phyloP scores from a whole-genome alignment of 345 rosid genomes.

The Sisymbrium altissimum region DNA sequence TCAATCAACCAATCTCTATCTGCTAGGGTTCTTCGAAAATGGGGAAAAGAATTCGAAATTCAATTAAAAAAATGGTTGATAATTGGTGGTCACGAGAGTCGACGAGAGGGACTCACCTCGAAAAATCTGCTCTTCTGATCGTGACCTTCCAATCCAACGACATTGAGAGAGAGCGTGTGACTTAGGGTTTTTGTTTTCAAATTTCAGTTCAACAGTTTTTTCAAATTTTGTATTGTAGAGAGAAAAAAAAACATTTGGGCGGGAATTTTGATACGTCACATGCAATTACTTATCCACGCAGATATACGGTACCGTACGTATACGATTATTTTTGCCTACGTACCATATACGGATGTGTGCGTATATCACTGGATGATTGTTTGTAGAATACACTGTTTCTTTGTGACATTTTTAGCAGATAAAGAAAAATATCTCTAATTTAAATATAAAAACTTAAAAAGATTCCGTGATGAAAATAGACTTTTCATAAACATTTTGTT shows the following conservation, averaged over 20 bases:
- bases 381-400: too few species aligned
- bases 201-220: not conserved
- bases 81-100: not conserved
- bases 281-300: not conserved
- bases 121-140: not conserved
- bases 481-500: too few species aligned
- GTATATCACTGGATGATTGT: too few species aligned
- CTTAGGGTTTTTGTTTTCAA: not conserved
- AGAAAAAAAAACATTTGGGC: not conserved
- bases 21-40: not conserved
- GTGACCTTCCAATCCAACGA: not conserved
- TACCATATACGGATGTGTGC: too few species aligned
- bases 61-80: too few species aligned
- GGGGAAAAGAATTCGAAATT: too few species aligned
- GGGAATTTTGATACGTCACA: not conserved
- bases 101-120: not conserved
- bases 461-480: too few species aligned
- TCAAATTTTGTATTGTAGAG: not conserved
- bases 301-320: not conserved
- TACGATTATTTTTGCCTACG: not conserved
- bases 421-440: too few species aligned
- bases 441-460: too few species aligned
- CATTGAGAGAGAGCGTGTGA: not conserved
- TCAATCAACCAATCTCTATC: constrained; percentile 3
- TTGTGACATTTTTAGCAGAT: too few species aligned